A percentile compares a stretch with the other conserved stretches of the same genome.
Evolutionary conservation across 139 green algal species (phyloP).

Genomic region (Zygnema circumcarinatum): DNA sequence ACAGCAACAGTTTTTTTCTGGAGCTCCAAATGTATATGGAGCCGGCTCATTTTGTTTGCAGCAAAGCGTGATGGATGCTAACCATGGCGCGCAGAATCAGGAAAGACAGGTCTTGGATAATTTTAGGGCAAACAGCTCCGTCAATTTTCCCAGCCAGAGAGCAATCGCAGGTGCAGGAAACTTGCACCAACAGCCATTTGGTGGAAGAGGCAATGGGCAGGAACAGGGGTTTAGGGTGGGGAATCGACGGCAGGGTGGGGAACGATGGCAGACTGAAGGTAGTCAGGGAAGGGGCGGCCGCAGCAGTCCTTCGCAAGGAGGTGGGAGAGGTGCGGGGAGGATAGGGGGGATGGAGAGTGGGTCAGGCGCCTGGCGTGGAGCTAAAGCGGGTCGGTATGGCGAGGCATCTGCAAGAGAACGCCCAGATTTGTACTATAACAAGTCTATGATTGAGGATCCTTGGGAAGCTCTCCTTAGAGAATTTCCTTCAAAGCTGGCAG

Average conservation of each 20-base stretch:
- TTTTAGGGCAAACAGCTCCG: not conserved
- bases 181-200: too few relatives aligned
- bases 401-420: constrained; percentile 13
- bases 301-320: not conserved
- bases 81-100: not conserved
- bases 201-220: not conserved
- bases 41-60: too few relatives aligned
- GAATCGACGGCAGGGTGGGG: not conserved
- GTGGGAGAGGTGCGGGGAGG: not conserved
- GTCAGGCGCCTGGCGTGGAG: not conserved
- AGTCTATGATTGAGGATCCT: constrained; percentile 32
- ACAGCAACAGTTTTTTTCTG: not conserved
- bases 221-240: not conserved
- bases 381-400: not conserved
- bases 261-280: not conserved
- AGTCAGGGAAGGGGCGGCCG: not conserved
- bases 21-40: not conserved
- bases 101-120: not conserved
- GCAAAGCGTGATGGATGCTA: not conserved
- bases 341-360: not conserved
- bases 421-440: constrained; percentile 33
- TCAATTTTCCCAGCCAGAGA: too few relatives aligned
- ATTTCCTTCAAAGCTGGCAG: too few relatives aligned
- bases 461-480: constrained; percentile 6
- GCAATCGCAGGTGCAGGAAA: too few relatives aligned